Evolutionary conservation across 1,284 basidiomycete species (phyloP), one percentile per base, ranked within the genome.

Genomic region (Rhodotorula sp.): DNA sequence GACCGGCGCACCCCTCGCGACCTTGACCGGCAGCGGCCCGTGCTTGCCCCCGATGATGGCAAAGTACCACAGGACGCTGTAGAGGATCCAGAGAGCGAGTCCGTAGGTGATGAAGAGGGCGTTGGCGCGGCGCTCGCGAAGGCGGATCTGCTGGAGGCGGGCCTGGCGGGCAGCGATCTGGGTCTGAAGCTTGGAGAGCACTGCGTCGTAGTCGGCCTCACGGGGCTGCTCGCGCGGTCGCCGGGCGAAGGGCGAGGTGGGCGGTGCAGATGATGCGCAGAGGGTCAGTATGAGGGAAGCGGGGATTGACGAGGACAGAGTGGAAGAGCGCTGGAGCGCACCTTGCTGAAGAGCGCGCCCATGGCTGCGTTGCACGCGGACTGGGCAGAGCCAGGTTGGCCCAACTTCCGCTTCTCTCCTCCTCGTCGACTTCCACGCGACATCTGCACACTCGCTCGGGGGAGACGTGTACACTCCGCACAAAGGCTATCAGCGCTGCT

Each of bases 41-140:
- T 32, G 1, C 8, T 39, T 12, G 0, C 22, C 29, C 10, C 63
- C 61, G 0, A 66, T 36, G 39, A 76, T 39, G 6, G 32, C 64
- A 61, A 88, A 83, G 83, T 92, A 98, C 92, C 95, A 97, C 64
- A 91, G 78, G 36, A 84, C 88, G 54, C 89, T 85, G 83, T 96
- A 97, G 29, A 87, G 81, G 41, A 87, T 86, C 94, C 94, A 98
- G 50, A 86, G 81, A 1, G 88, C 86, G 74, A 96, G 82, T 0
- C 92, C 89, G 80, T 93, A 96, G 10, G 93, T 81, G 1, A 94
- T 94, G 60, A 92, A 87, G 41, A 91, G 84, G 58, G 95, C 85
- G 21, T 89, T 90, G 5, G 91, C 86, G 4, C 94, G 86, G 51
- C 93, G 87, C 81, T 97, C 91, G 36, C 94, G 88, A 61, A 92